Percentiles rank a stretch among this genome's conserved stretches.
Conservation (phyloP, 2,329 filamentous ascomycete species). For the Trichophyton schoenleinii region DNA sequence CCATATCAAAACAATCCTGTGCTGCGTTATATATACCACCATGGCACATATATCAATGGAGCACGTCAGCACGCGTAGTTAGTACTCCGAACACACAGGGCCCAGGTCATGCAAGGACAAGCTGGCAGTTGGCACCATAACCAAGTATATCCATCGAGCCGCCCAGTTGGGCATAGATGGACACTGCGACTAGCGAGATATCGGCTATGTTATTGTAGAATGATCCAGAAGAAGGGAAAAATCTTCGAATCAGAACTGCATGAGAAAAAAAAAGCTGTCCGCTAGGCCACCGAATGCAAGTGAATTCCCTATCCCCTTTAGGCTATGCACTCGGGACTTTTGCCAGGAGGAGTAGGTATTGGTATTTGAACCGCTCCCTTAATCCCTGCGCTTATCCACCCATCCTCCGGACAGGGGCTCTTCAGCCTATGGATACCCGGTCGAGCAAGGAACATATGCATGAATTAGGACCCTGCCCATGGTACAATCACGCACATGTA, state of each 20-base stretch:
- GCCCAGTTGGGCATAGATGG: not conserved
- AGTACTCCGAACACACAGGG: not conserved
- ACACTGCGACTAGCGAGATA: not conserved
- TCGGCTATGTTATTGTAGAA: not conserved
- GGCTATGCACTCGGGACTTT: not conserved
- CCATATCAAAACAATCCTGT: not conserved
- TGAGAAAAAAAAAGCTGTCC: not conserved
- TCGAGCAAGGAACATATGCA: not conserved
- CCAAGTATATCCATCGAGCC: not conserved
- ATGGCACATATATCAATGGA: not conserved
- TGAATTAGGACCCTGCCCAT: not conserved
- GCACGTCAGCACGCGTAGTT: not conserved
- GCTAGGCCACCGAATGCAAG: not conserved
- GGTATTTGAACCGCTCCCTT: not conserved
- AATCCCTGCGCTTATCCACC: not conserved
- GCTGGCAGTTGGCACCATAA: not conserved
- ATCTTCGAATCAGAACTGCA: not conserved
- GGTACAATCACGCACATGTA: not conserved
- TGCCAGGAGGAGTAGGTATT: not conserved
- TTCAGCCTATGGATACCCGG: not conserved
- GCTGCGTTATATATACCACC: not conserved
- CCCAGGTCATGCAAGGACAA: not conserved
- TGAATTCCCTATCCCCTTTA: not conserved
- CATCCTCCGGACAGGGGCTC: not conserved
- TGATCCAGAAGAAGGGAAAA: not conserved